These are phyloP conservation scores for Fusarium veterinarium DNA, from an alignment of 2,329 filamentous ascomycete genomes.

Conservation along the genomic window DNA sequence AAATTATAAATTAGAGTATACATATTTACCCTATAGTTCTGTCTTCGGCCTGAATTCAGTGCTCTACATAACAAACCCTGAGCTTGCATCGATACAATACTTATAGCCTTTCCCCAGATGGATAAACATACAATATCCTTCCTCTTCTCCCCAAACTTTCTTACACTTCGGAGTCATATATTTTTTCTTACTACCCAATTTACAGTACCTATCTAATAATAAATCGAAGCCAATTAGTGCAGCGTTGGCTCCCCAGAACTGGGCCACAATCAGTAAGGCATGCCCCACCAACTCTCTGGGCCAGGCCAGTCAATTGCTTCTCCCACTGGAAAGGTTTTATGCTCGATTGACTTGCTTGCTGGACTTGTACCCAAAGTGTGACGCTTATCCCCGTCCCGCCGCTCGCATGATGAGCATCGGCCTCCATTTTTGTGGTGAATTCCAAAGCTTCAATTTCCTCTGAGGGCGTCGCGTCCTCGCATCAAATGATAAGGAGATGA, in stretches of 20 bases:
- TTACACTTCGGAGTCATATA: neutral
- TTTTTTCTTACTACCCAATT: neutral
- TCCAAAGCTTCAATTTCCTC: conserved; percentile 21
- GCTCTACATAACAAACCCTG: neutral
- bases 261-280: conserved; percentile 5
- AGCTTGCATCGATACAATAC: neutral
- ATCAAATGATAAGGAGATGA: conserved; percentile 41
- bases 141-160: neutral
- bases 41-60: neutral
- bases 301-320: neutral
- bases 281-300: neutral
- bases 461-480: conserved; percentile 33
- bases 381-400: conserved; percentile 24
- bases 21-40: too few relatives aligned
- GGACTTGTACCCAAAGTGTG: conserved; percentile 18
- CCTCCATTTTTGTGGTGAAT: conserved; percentile 27
- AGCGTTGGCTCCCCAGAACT: conserved; percentile 1
- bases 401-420: conserved; percentile 30
- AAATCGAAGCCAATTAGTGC: conserved; percentile 1
- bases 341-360: conserved; percentile 16
- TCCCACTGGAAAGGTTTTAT: conserved; percentile 11
- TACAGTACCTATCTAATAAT: neutral
- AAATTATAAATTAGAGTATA: neutral
- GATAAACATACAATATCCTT: neutral
- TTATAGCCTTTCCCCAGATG: neutral